These are phyloP conservation scores for Citrullus colocynthis DNA, from an alignment of 306 rosid genomes.

Conservation along the genomic window DNA sequence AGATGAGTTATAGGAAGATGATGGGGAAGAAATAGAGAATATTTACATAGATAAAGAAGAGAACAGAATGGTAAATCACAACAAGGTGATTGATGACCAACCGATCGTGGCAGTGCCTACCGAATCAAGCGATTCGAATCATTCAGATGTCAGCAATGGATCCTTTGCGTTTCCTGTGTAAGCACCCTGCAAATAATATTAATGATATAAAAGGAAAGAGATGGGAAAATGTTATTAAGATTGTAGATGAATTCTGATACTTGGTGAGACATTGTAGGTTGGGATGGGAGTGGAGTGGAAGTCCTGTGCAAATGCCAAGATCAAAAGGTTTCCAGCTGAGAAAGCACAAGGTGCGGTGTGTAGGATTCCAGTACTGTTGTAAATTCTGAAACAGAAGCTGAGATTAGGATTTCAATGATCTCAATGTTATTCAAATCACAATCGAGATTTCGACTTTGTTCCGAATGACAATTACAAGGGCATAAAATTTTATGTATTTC, in stretches of 20 bases:
- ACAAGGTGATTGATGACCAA: constrained; percentile 14
- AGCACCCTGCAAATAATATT: constrained; percentile 4
- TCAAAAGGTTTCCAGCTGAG: constrained; percentile 36
- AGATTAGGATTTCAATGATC: not conserved
- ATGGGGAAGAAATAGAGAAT: constrained; percentile 15
- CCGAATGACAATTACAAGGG: no score
- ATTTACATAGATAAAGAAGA: constrained; percentile 6
- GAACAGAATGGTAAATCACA: constrained; percentile 4
- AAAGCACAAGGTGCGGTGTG: constrained; percentile 32
- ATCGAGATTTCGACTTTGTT: not conserved
- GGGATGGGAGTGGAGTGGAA: constrained; percentile 58
- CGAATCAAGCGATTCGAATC: constrained; percentile 37
- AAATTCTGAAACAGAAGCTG: constrained; percentile 28
- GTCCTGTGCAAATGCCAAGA: constrained; percentile 59
- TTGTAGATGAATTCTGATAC: not conserved
- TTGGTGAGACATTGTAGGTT: constrained; percentile 27
- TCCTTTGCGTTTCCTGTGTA: constrained; percentile 82
- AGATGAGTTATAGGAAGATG: constrained; percentile 13
- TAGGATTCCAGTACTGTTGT: constrained; percentile 42
- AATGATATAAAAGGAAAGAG: not conserved
- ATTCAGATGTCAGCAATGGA: constrained; percentile 37
- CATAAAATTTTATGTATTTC: not conserved
- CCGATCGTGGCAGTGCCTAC: not conserved
- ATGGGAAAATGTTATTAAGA: not conserved
- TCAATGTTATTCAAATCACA: not conserved